phyloP scores from a whole-genome alignment of 164 flowering plant species.

The Stephania yunnanensis region DNA sequence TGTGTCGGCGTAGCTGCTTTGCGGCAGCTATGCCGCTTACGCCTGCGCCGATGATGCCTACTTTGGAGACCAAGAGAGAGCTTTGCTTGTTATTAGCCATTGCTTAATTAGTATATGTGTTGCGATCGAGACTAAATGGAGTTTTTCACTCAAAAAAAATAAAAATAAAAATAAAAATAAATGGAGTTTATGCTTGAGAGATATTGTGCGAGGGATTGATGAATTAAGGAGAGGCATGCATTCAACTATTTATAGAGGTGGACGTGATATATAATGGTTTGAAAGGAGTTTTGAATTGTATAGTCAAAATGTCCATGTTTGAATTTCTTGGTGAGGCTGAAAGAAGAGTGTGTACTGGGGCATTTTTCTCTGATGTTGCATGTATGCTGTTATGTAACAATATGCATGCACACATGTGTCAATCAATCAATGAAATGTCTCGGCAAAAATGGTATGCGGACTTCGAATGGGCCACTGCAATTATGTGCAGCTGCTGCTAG shows the following conservation, averaged over 20 bases:
- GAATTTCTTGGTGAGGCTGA: not conserved
- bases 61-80: slow-evolving; percentile 25
- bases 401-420: too few species aligned
- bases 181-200: not conserved
- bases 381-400: too few species aligned
- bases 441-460: too few species aligned
- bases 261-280: not conserved
- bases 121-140: too few species aligned
- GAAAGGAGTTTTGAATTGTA: not conserved
- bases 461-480: too few species aligned
- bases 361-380: too few species aligned
- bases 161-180: too few species aligned
- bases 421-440: too few species aligned
- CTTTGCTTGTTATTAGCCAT: slow-evolving; percentile 11
- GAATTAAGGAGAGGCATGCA: not conserved
- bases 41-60: slow-evolving; percentile 86
- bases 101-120: too few species aligned
- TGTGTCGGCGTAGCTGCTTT: slow-evolving; percentile 51
- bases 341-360: too few species aligned
- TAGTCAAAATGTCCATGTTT: not conserved
- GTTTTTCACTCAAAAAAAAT: too few species aligned
- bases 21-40: slow-evolving; percentile 91
- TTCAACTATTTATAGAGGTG: not conserved
- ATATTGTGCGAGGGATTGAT: not conserved
- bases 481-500: too few species aligned